phyloP scores from a whole-genome alignment of 106 monocot species.

The Amphibolis antarctica region DNA sequence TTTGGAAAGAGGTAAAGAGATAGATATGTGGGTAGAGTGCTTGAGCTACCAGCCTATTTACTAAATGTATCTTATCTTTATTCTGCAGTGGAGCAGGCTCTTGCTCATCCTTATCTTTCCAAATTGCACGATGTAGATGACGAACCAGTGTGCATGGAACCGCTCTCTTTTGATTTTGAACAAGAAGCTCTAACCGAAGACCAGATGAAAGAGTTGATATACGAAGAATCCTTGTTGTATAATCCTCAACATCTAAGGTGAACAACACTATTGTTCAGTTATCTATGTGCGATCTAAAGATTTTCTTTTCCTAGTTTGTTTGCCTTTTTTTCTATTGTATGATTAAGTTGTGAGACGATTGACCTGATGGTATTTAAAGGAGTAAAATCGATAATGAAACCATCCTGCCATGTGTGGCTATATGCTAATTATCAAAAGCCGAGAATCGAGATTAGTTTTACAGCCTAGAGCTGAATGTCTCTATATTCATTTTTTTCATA shows the following conservation, averaged over 20 bases:
- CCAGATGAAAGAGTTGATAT: constrained; percentile 94
- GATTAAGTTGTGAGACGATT: not conserved
- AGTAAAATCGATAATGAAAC: too few species aligned
- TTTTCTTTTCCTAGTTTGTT: not conserved
- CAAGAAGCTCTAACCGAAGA: constrained; percentile 60
- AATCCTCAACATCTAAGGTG: constrained; percentile 30
- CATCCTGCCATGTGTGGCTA: too few species aligned
- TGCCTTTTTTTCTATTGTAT: not conserved
- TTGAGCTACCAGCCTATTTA: not conserved
- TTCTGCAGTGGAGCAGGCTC: constrained; percentile 78
- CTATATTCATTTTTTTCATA: too few species aligned
- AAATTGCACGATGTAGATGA: constrained; percentile 77
- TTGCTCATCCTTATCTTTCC: constrained; percentile 84
- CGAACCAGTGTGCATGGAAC: constrained; percentile 73
- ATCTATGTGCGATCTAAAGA: not conserved
- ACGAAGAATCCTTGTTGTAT: constrained; percentile 58
- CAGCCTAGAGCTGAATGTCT: too few species aligned
- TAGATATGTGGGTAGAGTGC: too few species aligned
- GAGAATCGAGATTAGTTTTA: too few species aligned
- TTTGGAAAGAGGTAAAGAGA: too few species aligned
- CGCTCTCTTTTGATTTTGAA: constrained; percentile 94
- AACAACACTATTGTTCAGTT: not conserved
- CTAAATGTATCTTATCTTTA: not conserved
- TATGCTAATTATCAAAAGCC: too few species aligned
- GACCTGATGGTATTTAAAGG: not conserved